phyloP scores from a whole-genome alignment of 768 basidiomycete genomes.

The Lentinula sp. region DNA sequence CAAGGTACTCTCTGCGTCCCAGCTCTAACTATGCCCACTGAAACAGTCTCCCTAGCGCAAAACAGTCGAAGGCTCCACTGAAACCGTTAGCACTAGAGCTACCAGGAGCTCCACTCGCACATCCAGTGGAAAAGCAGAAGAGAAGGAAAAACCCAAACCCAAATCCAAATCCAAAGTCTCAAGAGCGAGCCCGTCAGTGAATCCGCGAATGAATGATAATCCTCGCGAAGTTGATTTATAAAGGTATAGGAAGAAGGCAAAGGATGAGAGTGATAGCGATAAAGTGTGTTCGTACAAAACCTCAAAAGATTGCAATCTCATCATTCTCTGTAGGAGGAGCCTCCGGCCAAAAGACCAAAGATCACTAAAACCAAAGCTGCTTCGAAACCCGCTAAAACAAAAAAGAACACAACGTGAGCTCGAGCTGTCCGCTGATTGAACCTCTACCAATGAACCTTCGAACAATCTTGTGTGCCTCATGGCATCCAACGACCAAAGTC shows the following conservation, averaged over 20 bases:
- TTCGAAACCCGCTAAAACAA: background rate
- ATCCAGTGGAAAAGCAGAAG: background rate
- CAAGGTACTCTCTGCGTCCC: background rate
- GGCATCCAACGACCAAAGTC: background rate
- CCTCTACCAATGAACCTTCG: background rate
- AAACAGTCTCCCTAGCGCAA: background rate
- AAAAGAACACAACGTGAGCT: background rate
- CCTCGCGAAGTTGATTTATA: background rate
- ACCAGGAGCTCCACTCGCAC: background rate
- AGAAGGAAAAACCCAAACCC: background rate
- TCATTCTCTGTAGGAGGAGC: background rate
- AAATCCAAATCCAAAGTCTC: background rate
- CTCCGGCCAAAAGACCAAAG: slow-evolving; percentile 4
- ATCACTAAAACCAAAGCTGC: background rate
- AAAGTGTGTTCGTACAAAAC: background rate
- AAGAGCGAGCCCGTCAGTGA: background rate
- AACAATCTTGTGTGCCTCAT: background rate
- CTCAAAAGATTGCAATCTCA: background rate
- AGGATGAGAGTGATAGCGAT: background rate
- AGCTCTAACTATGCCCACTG: background rate
- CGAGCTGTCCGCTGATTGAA: no score
- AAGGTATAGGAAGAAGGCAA: background rate
- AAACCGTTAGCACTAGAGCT: background rate
- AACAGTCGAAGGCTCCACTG: background rate
- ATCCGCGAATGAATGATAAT: background rate